Percentiles rank a stretch among this genome's conserved stretches.
phyloP scores from a whole-genome alignment of 805 yeast genomes.

The Metschnikowia borealis region DNA sequence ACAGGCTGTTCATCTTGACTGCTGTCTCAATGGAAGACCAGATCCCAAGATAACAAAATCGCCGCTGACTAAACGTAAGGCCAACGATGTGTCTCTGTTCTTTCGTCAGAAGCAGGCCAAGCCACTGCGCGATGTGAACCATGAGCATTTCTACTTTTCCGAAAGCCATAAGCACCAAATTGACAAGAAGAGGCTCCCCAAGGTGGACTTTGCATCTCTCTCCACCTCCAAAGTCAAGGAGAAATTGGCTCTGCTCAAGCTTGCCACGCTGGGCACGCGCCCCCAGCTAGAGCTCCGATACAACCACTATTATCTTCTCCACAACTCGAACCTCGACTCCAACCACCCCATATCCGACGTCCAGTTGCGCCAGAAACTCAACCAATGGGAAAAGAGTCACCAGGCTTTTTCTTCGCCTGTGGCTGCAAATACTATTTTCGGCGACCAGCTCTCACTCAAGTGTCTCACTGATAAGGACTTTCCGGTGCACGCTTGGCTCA shows the following conservation, averaged over 20 bases:
- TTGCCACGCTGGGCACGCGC: slow-evolving; percentile 63
- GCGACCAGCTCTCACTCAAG: slow-evolving; percentile 24
- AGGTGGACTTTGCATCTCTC: slow-evolving; percentile 59
- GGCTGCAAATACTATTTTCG: slow-evolving; percentile 15
- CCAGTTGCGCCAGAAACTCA: slow-evolving; percentile 51
- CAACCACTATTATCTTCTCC: slow-evolving; percentile 69
- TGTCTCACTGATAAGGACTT: slow-evolving; percentile 45
- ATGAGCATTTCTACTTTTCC: slow-evolving; percentile 30
- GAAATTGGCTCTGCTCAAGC: slow-evolving; percentile 48
- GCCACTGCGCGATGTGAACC: slow-evolving; percentile 14
- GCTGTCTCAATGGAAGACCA: slow-evolving; percentile 45
- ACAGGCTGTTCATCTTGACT: slow-evolving; percentile 59
- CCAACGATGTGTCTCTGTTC: slow-evolving; percentile 29
- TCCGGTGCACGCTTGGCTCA: slow-evolving; percentile 42
- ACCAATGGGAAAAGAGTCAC: slow-evolving; percentile 60
- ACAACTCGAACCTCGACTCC: slow-evolving; percentile 80
- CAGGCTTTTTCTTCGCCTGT: slow-evolving; percentile 24
- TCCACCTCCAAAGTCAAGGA: slow-evolving; percentile 58
- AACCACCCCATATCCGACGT: slow-evolving; percentile 56
- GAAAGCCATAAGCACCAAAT: slow-evolving; percentile 24
- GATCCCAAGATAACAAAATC: slow-evolving; percentile 9
- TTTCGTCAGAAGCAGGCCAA: slow-evolving; percentile 18
- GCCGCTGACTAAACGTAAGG: slow-evolving; percentile 7
- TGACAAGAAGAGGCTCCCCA: slow-evolving; percentile 47
- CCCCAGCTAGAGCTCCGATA: slow-evolving; percentile 64